A percentile compares a stretch with the other conserved stretches of the same genome.
Evolutionary conservation across 1,284 basidiomycete species (phyloP).

Genomic region (Volvariella surrecta): DNA sequence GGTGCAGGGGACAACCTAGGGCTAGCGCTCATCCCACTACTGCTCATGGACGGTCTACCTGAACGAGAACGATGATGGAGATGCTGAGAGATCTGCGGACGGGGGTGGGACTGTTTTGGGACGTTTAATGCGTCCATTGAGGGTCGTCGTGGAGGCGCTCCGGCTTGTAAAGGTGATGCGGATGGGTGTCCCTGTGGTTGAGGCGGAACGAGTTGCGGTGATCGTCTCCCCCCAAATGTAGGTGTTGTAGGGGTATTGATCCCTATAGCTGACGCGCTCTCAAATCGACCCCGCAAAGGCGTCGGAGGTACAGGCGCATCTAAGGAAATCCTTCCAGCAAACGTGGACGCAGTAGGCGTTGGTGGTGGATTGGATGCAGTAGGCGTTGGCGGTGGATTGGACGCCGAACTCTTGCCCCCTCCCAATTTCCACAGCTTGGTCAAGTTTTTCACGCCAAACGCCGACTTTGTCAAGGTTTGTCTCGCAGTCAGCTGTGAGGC

Average conservation of each 20-base stretch:
- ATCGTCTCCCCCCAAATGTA: not conserved
- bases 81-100: too few relatives aligned
- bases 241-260: not conserved
- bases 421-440: slow-evolving; percentile 70
- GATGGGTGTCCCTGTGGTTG: too few relatives aligned
- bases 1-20: slow-evolving; percentile 6
- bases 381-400: slow-evolving; percentile 15
- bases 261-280: slow-evolving; percentile 3
- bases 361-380: slow-evolving; percentile 14
- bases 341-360: slow-evolving; percentile 15
- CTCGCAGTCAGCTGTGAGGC: slow-evolving; percentile 18
- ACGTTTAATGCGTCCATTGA: too few relatives aligned
- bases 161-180: too few relatives aligned
- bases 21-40: too few relatives aligned
- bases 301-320: slow-evolving; percentile 29
- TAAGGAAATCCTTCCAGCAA: slow-evolving; percentile 29
- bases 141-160: too few relatives aligned
- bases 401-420: slow-evolving; percentile 41
- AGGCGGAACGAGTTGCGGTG: not conserved
- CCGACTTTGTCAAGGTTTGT: slow-evolving; percentile 9
- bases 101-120: too few relatives aligned
- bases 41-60: too few relatives aligned
- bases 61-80: too few relatives aligned
- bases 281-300: slow-evolving; percentile 19
- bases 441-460: slow-evolving; percentile 59